Evolutionary conservation across 257 asterid genomes (phyloP), one percentile per base, ranked within the genome.

Genomic region (Capsicum chinense): DNA sequence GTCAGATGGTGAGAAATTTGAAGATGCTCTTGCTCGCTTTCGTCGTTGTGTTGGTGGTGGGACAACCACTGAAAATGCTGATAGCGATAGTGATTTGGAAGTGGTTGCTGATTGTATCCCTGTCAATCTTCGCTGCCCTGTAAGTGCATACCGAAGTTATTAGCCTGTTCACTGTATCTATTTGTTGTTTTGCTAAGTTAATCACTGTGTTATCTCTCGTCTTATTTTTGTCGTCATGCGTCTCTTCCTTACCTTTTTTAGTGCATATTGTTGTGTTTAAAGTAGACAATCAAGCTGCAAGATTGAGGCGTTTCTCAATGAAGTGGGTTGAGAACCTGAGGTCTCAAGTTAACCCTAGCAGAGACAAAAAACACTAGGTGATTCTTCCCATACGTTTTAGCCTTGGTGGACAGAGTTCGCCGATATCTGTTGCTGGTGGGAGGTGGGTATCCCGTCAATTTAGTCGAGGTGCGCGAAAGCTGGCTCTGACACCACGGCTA

Each of bases 51-150:
- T 86, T 88, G 98, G 99, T 88, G 98, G 99, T 86, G 99, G 99
- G 78, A 79, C 93, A 74, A 87, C 92, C 80, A 91, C 95, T 59
- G 98, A 95, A 91, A 92, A 93, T 90, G 99, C 99, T 91, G 99
- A 97, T 74, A 92, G 98, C 69, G 99, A 97, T 92, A 94, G 97
- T 83, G 99, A 97, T 87, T 87, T 97, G 88, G 99, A 97, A 95
- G 98, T 97, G 83, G 97, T 97, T 87, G 97, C 99, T 87, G 99
- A 95, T 86, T 95, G 56, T 85, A 91, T 95, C 81, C 93, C 99
- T 84, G 97, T 97, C 90, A 95, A 90, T 90, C 99, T 97, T 80
- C 97, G 99, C 17, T 97, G 99, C 84, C 99, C 99, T 85, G 99
- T 97, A 90, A 94, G 98, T 86, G 83, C 79, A 39, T 69, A 85